Percentiles rank a stretch among this genome's conserved stretches.
Evolutionary conservation across 495 filamentous ascomycete genomes (phyloP).

Genomic region (Neohortaea acidophila): DNA sequence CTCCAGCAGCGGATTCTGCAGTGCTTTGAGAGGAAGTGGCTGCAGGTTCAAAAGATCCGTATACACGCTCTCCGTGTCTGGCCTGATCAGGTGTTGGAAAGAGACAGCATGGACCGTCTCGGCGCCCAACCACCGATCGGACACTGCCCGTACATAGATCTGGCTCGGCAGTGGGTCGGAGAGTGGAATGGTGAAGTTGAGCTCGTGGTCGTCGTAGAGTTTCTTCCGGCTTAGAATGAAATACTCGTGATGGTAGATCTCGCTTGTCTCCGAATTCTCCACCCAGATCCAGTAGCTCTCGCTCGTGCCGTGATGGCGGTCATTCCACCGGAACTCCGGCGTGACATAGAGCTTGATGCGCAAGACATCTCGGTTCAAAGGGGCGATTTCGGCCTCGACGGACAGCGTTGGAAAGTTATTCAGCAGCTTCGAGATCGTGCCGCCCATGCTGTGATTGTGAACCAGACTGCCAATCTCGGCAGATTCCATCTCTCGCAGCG

Average conservation of each 20-base stretch:
- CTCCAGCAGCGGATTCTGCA: constrained; percentile 77
- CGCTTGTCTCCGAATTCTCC: constrained; percentile 91
- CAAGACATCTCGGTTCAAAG: constrained; percentile 85
- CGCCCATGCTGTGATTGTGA: constrained; percentile 76
- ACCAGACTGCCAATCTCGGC: constrained; percentile 85
- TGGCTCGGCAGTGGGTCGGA: constrained; percentile 85
- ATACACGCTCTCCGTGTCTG: constrained; percentile 93
- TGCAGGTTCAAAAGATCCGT: constrained; percentile 87
- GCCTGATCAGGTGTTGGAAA: constrained; percentile 93
- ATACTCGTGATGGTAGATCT: constrained; percentile 96
- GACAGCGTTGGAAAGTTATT: constrained; percentile 84
- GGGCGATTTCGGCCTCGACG: constrained; percentile 86
- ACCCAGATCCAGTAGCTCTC: constrained; percentile 99
- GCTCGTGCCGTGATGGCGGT: constrained; percentile 81
- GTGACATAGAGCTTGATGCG: constrained; percentile 70
- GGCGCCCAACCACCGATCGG: constrained; percentile 93
- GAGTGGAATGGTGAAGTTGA: constrained; percentile 93
- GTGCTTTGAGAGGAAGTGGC: constrained; percentile 70
- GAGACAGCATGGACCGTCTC: constrained; percentile 90
- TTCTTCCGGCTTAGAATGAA: constrained; percentile 84
- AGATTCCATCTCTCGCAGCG: constrained; percentile 77
- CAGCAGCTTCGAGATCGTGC: constrained; percentile 60
- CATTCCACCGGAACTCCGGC: constrained; percentile 90
- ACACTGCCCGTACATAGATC: constrained; percentile 87
- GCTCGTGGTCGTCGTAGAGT: constrained; percentile 82